Evolutionary conservation across 2,329 filamentous ascomycete species (phyloP).

Genomic region (Stachybotrys chartarum): DNA sequence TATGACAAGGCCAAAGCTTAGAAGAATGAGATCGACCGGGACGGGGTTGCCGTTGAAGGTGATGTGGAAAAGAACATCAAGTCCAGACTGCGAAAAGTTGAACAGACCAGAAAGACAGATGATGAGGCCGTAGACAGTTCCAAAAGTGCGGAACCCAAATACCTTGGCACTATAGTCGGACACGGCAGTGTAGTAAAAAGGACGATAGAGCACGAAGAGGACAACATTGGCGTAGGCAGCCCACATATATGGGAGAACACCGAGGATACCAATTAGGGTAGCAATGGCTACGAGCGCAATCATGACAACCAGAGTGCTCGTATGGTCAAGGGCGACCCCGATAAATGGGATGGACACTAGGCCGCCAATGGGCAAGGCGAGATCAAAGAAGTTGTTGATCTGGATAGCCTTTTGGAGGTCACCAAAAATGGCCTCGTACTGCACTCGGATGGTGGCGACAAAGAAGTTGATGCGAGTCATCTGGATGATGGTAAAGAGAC

Average conservation of each 20-base stretch:
- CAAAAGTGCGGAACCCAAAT: conserved; percentile 86
- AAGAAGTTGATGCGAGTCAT: conserved; percentile 89
- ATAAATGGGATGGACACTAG: conserved; percentile 84
- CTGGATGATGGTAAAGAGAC: conserved; percentile 69
- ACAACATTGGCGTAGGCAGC: conserved; percentile 69
- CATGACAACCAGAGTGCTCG: conserved; percentile 65
- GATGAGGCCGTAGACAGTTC: conserved; percentile 87
- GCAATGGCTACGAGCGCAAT: conserved; percentile 61
- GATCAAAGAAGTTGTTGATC: conserved; percentile 80
- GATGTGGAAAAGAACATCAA: conserved; percentile 72
- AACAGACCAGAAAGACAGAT: conserved; percentile 79
- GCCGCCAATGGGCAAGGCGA: conserved; percentile 71
- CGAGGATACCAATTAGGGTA: conserved; percentile 69
- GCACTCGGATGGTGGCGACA: conserved; percentile 75
- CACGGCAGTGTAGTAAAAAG: conserved; percentile 86
- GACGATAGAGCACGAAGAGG: conserved; percentile 78
- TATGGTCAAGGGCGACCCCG: conserved; percentile 69
- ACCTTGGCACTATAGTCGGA: conserved; percentile 88
- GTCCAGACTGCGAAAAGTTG: conserved; percentile 75
- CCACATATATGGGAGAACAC: conserved; percentile 61
- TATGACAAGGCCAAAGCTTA: conserved; percentile 53
- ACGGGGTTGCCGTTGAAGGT: conserved; percentile 65
- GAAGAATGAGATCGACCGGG: conserved; percentile 66
- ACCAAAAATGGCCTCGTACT: conserved; percentile 71
- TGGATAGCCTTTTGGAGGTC: conserved; percentile 53